A percentile compares a stretch with the other conserved stretches of the same genome.
phyloP scores from a whole-genome alignment of 1,139 yeast genomes.

The Chernovozyma sophiae-reginae region DNA sequence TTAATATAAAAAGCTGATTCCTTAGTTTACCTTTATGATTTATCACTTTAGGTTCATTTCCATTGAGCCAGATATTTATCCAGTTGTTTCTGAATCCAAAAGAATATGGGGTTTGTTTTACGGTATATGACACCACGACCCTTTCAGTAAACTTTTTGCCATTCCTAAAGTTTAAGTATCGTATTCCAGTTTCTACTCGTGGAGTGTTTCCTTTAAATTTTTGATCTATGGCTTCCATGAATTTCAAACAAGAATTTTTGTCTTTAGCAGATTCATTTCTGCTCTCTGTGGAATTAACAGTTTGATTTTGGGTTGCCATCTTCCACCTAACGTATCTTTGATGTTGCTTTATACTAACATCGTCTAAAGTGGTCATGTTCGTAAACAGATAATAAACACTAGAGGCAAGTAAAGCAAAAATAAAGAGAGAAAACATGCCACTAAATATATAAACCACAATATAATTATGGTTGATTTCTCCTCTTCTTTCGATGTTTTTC shows the following conservation, averaged over 20 bases:
- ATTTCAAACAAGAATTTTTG: constrained; percentile 1
- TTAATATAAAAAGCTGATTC: constrained; percentile 9
- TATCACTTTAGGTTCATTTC: constrained; percentile 15
- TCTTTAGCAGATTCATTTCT: constrained; percentile 7
- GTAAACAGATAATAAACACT: constrained; percentile 34
- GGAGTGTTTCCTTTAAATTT: constrained; percentile 12
- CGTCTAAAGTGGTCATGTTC: constrained; percentile 48
- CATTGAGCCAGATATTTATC: constrained; percentile 30
- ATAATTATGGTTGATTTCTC: constrained; percentile 40
- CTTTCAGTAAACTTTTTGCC: constrained; percentile 13
- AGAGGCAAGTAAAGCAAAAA: constrained; percentile 29
- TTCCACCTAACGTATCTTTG: constrained; percentile 21
- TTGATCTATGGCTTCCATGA: too few relatives aligned
- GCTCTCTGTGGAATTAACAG: constrained; percentile 6
- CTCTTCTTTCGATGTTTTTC: constrained; percentile 15
- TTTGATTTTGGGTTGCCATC: constrained; percentile 3
- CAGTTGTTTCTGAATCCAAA: constrained; percentile 31
- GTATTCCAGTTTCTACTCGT: constrained; percentile 25
- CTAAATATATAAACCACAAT: constrained; percentile 37
- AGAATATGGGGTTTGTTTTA: constrained; percentile 23
- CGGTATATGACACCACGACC: constrained; percentile 26
- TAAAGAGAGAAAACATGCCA: constrained; percentile 41
- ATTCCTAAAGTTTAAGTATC: constrained; percentile 29
- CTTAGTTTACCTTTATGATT: background rate
- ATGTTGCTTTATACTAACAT: constrained; percentile 23